phyloP scores from a whole-genome alignment of 2,329 filamentous ascomycete species.

The Xylaria sp. region DNA sequence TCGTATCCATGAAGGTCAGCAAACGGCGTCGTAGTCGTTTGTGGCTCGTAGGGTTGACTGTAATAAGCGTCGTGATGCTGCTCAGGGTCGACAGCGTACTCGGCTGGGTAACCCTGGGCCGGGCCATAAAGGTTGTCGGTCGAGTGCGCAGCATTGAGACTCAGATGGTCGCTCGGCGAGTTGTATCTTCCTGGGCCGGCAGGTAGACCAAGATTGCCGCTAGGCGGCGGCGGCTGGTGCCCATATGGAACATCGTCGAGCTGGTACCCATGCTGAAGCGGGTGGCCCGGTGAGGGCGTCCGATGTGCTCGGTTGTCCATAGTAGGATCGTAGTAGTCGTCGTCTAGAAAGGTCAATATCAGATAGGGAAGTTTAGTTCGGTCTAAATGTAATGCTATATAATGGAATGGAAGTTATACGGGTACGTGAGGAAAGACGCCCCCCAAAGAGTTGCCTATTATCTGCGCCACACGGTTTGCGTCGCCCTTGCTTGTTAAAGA shows the following conservation, averaged over 20 bases:
- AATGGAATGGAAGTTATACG: conserved; percentile 5
- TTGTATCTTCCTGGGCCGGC: conserved; percentile 55
- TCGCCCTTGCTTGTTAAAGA: conserved; percentile 10
- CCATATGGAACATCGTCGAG: conserved; percentile 77
- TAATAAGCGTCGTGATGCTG: conserved; percentile 88
- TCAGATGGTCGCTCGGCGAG: conserved; percentile 74
- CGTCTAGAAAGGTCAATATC: conserved; percentile 45
- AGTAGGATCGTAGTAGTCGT: conserved; percentile 62
- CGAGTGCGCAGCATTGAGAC: conserved; percentile 77
- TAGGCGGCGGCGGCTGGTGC: conserved; percentile 41
- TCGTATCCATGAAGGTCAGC: conserved; percentile 68
- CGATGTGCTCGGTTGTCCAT: conserved; percentile 63
- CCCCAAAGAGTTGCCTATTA: conserved; percentile 9
- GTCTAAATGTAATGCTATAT: conserved; percentile 2
- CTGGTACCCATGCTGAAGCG: conserved; percentile 75
- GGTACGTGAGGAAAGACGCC: conserved; percentile 7
- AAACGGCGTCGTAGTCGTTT: conserved; percentile 57
- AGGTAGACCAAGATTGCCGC: conserved; percentile 67
- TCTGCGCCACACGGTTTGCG: conserved; percentile 20
- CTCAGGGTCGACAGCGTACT: conserved; percentile 80
- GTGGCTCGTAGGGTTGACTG: conserved; percentile 78
- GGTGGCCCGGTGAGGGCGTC: conserved; percentile 77
- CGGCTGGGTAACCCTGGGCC: conserved; percentile 56
- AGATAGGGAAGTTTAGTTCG: conserved; percentile 19
- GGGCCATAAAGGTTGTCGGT: conserved; percentile 55